A percentile compares a stretch with the other conserved stretches of the same genome.
phyloP scores from a whole-genome alignment of 345 rosid genomes.

The Euphorbia peplus region DNA sequence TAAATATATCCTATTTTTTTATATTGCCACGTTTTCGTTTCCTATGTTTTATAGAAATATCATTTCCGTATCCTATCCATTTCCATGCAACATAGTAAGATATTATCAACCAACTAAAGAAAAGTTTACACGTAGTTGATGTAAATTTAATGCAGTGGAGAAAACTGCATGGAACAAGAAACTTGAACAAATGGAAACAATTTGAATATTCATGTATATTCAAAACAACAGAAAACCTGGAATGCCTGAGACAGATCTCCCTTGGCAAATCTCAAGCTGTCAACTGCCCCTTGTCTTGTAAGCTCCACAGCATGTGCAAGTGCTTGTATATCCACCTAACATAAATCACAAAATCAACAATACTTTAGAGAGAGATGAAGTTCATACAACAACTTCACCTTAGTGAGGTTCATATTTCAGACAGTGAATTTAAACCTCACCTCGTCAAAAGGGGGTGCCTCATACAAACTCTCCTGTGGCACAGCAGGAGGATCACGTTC shows the following conservation, averaged over 20 bases:
- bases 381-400: background rate
- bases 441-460: slow-evolving; percentile 94
- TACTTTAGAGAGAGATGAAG: background rate
- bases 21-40: too few relatives aligned
- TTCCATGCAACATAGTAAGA: too few relatives aligned
- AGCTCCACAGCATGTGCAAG: slow-evolving; percentile 96
- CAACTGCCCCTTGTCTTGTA: slow-evolving; percentile 94
- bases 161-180: background rate
- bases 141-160: background rate
- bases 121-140: background rate
- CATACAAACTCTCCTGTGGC: slow-evolving; percentile 62
- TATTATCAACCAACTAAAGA: background rate
- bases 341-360: slow-evolving; percentile 5
- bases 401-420: slow-evolving; percentile 8
- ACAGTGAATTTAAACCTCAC: slow-evolving; percentile 30
- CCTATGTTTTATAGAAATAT: too few relatives aligned
- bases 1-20: too few relatives aligned
- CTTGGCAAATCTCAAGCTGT: slow-evolving; percentile 88
- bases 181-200: slow-evolving; percentile 1
- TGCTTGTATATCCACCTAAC: slow-evolving; percentile 91
- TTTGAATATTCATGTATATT: background rate
- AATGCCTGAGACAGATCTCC: slow-evolving; percentile 92
- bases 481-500: slow-evolving; percentile 81
- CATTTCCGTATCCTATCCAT: too few relatives aligned
- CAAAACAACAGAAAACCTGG: slow-evolving; percentile 46